phyloP scores from a whole-genome alignment of 2,329 filamentous ascomycete genomes.

The Exophiala bonariae region DNA sequence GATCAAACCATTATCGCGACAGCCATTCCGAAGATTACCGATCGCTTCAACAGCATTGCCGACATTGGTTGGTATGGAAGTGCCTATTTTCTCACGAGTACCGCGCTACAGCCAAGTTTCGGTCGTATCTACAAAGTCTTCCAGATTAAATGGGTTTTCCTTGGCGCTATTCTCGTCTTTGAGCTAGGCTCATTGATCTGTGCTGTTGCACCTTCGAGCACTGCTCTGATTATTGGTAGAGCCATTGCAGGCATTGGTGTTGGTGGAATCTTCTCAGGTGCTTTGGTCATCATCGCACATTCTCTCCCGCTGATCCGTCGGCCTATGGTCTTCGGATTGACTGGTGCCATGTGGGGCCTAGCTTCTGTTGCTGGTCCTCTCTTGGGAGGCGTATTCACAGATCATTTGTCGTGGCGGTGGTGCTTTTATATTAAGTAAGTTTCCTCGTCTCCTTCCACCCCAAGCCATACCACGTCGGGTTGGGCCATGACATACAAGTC shows the following conservation, averaged over 20 bases:
- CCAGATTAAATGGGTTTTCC: constrained; percentile 27
- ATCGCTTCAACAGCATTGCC: constrained; percentile 21
- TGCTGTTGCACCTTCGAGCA: constrained; percentile 23
- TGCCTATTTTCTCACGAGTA: too few species aligned
- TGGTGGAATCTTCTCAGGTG: constrained; percentile 22
- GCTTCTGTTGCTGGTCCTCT: constrained; percentile 42
- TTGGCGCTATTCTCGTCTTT: constrained; percentile 24
- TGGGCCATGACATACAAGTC: too few species aligned
- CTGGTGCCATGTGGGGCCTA: constrained; percentile 60
- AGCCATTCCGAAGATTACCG: constrained; percentile 25
- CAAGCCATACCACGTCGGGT: too few species aligned
- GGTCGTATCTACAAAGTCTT: constrained; percentile 28
- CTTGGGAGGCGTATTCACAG: constrained; percentile 45
- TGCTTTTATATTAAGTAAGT: constrained; percentile 52
- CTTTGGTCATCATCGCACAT: constrained; percentile 26
- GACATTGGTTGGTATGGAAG: constrained; percentile 30
- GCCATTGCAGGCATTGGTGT: constrained; percentile 30
- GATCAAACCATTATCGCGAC: constrained; percentile 27
- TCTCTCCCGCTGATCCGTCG: constrained; percentile 22
- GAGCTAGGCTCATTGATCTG: constrained; percentile 29
- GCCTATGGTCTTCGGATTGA: constrained; percentile 36
- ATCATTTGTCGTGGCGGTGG: constrained; percentile 49
- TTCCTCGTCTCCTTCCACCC: background rate
- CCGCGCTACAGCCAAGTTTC: constrained; percentile 26
- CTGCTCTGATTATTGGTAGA: constrained; percentile 29